phyloP scores from a whole-genome alignment of 1,284 basidiomycete genomes.

The Peniophora sp. region DNA sequence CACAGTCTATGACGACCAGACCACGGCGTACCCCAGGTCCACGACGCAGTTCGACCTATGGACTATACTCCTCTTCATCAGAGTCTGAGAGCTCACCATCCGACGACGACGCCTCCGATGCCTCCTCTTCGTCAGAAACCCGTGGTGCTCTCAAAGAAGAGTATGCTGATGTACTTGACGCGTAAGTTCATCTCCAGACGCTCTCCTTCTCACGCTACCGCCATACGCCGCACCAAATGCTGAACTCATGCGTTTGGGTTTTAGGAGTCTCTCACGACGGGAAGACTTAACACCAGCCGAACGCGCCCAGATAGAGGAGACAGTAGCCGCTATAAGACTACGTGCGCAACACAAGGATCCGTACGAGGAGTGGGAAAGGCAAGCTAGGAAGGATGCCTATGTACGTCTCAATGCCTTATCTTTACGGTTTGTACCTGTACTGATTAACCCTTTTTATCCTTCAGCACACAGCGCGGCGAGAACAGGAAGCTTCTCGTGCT shows the following conservation, averaged over 20 bases:
- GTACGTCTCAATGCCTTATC: constrained; percentile 25
- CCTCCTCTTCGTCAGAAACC: constrained; percentile 18
- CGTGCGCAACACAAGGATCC: constrained; percentile 61
- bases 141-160: not conserved
- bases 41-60: constrained; percentile 43
- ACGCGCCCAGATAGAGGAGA: constrained; percentile 51
- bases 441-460: not conserved
- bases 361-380: constrained; percentile 72
- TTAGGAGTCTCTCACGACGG: constrained; percentile 12
- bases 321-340: constrained; percentile 60
- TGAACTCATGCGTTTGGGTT: constrained; percentile 2
- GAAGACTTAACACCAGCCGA: constrained; percentile 30
- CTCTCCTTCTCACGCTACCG: constrained; percentile 26
- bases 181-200: constrained; percentile 5
- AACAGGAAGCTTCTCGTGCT: constrained; percentile 32
- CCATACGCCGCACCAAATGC: not conserved
- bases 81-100: constrained; percentile 27
- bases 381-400: constrained; percentile 60
- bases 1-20: not conserved
- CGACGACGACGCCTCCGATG: constrained; percentile 30
- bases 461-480: constrained; percentile 53
- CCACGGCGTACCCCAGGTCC: constrained; percentile 6
- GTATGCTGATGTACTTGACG: not conserved
- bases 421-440: not conserved
- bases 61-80: constrained; percentile 44